Evolutionary conservation across 1,284 basidiomycete genomes (phyloP).

Genomic region (Heterobasidion occidentale): DNA sequence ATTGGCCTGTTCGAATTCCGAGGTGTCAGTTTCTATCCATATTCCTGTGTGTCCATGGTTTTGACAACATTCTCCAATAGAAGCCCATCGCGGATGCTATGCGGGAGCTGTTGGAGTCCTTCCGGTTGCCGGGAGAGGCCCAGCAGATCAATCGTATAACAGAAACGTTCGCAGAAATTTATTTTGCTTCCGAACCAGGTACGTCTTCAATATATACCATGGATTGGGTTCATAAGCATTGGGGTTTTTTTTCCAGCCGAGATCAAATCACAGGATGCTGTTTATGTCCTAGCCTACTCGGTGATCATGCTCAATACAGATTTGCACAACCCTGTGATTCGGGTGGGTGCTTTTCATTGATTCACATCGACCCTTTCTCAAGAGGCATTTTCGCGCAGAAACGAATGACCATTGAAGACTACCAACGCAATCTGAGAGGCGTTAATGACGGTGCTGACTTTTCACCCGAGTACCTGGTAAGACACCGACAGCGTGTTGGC

Average conservation of each 20-base stretch:
- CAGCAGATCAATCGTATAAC: conserved; percentile 95
- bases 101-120: conserved; percentile 89
- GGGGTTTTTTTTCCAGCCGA: conserved; percentile 50
- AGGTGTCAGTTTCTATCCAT: conserved; percentile 45
- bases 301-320: conserved; percentile 99
- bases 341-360: conserved; percentile 39
- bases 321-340: conserved; percentile 92
- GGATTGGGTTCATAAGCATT: neutral
- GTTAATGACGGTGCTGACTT: conserved; percentile 89
- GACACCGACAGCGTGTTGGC: conserved; percentile 13
- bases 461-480: conserved; percentile 76
- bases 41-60: conserved; percentile 8
- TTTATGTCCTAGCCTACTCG: conserved; percentile 92
- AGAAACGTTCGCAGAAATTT: conserved; percentile 89
- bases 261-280: conserved; percentile 88
- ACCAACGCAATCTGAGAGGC: conserved; percentile 86
- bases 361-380: neutral
- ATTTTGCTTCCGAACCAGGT: conserved; percentile 83
- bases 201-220: conserved; percentile 11
- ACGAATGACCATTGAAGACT: conserved; percentile 96
- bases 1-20: conserved; percentile 88
- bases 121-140: conserved; percentile 92
- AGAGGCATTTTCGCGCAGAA: conserved; percentile 42
- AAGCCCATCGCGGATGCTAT: conserved; percentile 94
- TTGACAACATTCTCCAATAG: conserved; percentile 29